Evolutionary conservation across 768 basidiomycete species (phyloP).

Genomic region (Rhizopogon rudus): DNA sequence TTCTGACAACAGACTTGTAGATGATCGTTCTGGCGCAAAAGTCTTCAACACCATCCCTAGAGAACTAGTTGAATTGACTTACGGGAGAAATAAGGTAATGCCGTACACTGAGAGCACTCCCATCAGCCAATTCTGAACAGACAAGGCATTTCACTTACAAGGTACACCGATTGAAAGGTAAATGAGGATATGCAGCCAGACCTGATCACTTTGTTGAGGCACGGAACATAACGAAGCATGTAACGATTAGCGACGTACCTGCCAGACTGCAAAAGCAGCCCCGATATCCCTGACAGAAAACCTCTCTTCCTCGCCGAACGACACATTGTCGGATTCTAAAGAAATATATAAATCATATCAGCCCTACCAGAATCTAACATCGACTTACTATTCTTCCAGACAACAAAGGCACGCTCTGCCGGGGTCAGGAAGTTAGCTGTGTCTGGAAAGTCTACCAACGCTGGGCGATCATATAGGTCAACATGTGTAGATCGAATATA

Average conservation of each 20-base stretch:
- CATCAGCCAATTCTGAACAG: background rate
- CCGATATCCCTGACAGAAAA: slow-evolving; percentile 50
- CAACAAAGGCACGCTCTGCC: slow-evolving; percentile 50
- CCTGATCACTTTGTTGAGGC: slow-evolving; percentile 13
- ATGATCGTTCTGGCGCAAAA: slow-evolving; percentile 49
- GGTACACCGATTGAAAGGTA: slow-evolving; percentile 56
- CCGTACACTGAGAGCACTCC: slow-evolving; percentile 43
- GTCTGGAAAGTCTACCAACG: slow-evolving; percentile 58
- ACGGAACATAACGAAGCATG: background rate
- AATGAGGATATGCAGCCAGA: slow-evolving; percentile 53
- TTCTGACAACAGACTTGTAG: slow-evolving; percentile 29
- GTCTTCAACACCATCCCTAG: background rate
- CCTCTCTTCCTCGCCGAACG: slow-evolving; percentile 56
- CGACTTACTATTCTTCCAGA: slow-evolving; percentile 48
- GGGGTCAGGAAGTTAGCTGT: slow-evolving; percentile 58
- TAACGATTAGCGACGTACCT: slow-evolving; percentile 28
- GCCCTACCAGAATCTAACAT: background rate
- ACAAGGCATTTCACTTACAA: slow-evolving; percentile 34
- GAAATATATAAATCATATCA: background rate
- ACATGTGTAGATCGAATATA: no score
- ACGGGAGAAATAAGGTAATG: slow-evolving; percentile 62
- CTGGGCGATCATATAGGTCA: slow-evolving; percentile 18
- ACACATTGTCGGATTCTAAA: slow-evolving; percentile 51
- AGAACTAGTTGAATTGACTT: slow-evolving; percentile 17
- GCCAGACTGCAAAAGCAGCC: slow-evolving; percentile 59